Conservation (phyloP, 2,329 filamentous ascomycete species). For the Mycosphaerella sp. region DNA sequence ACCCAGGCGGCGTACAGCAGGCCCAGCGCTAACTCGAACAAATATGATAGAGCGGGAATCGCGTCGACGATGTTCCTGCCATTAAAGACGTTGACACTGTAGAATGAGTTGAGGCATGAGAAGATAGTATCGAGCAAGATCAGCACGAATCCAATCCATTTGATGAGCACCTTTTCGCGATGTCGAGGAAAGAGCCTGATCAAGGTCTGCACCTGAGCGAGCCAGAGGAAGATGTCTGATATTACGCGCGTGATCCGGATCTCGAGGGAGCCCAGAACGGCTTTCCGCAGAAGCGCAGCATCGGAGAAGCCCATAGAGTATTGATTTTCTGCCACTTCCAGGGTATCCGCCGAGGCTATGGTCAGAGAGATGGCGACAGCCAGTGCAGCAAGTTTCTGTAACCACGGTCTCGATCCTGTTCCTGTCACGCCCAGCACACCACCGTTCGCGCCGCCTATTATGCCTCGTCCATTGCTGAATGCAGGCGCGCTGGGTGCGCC, state of each 20-base stretch:
- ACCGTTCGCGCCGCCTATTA: conserved; percentile 72
- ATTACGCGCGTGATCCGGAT: conserved; percentile 87
- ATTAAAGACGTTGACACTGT: conserved; percentile 52
- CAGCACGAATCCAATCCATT: conserved; percentile 93
- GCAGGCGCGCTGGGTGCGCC: conserved; percentile 55
- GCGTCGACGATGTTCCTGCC: conserved; percentile 75
- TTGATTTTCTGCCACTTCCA: conserved; percentile 73
- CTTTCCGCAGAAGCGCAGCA: conserved; percentile 64
- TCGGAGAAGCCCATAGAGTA: conserved; percentile 77
- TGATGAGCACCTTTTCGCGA: conserved; percentile 96
- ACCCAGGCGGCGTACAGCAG: conserved; percentile 90
- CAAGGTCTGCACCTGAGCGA: conserved; percentile 93
- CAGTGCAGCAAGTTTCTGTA: conserved; percentile 66
- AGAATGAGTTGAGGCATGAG: conserved; percentile 83
- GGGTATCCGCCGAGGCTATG: conserved; percentile 88
- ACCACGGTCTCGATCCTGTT: conserved; percentile 85
- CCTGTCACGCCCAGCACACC: conserved; percentile 61
- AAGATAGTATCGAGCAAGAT: conserved; percentile 89
- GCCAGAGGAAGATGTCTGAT: conserved; percentile 93
- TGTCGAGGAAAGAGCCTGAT: conserved; percentile 94
- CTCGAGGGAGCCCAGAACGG: conserved; percentile 77
- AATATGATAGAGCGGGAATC: conserved; percentile 81
- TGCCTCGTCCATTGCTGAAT: conserved; percentile 63
- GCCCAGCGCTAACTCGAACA: conserved; percentile 82
- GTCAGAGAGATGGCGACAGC: conserved; percentile 75